Evolutionary conservation across 2,329 filamentous ascomycete genomes (phyloP).

Genomic region (Penicillium polonicum): DNA sequence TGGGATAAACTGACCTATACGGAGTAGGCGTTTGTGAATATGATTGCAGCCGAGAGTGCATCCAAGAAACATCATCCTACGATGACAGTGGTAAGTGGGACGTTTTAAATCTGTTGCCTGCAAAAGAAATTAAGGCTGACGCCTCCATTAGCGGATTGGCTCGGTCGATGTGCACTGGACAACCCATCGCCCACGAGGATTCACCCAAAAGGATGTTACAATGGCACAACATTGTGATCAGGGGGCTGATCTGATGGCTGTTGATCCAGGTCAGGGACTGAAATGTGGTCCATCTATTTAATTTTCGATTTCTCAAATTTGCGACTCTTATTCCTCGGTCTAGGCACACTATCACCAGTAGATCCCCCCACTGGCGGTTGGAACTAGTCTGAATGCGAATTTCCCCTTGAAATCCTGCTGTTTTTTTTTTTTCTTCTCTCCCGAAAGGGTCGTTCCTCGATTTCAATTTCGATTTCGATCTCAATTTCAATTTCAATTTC

Average conservation of each 20-base stretch:
- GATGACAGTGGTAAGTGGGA: slow-evolving; percentile 38
- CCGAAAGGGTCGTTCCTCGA: slow-evolving; percentile 5
- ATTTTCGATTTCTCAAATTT: neutral
- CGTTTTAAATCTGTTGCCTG: neutral
- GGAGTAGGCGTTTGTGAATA: slow-evolving; percentile 37
- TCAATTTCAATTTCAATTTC: neutral
- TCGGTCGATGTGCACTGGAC: slow-evolving; percentile 44
- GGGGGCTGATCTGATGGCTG: slow-evolving; percentile 34
- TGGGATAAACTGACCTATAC: neutral
- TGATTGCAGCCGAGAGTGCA: slow-evolving; percentile 39
- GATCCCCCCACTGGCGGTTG: slow-evolving; percentile 16
- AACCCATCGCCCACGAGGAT: slow-evolving; percentile 41
- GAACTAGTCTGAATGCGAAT: slow-evolving; percentile 11
- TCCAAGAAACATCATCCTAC: slow-evolving; percentile 41
- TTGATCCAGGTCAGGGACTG: slow-evolving; percentile 31
- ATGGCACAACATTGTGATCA: slow-evolving; percentile 42
- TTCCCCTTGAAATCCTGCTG: slow-evolving; percentile 18
- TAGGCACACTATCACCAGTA: slow-evolving; percentile 11
- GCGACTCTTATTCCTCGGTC: neutral
- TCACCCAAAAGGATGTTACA: slow-evolving; percentile 37
- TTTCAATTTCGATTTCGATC: neutral
- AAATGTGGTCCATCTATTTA: slow-evolving; percentile 27
- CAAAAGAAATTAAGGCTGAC: slow-evolving; percentile 14
- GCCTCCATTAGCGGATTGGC: slow-evolving; percentile 31
- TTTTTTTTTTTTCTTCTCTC: slow-evolving; percentile 7